Evolutionary conservation across 1,284 basidiomycete species (phyloP).

Genomic region (Porodaedalea pini): DNA sequence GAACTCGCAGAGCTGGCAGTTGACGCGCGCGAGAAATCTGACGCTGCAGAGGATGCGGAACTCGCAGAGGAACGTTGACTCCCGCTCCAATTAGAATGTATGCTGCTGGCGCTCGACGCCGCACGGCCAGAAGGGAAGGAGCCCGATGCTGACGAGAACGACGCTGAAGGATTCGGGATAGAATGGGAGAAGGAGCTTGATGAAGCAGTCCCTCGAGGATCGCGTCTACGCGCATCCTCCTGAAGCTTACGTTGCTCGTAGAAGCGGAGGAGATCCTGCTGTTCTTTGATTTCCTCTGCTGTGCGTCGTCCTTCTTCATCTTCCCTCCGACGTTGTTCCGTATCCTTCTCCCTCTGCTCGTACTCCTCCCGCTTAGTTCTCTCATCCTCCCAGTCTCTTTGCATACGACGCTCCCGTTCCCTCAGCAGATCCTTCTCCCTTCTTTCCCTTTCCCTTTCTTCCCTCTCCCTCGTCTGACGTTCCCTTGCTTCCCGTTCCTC

Average conservation of each 20-base stretch:
- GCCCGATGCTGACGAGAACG: constrained; percentile 11
- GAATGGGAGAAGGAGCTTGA: constrained; percentile 26
- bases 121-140: constrained; percentile 12
- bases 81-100: constrained; percentile 7
- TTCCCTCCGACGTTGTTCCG: not conserved
- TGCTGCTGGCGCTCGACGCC: constrained; percentile 9
- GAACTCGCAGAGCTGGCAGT: constrained; percentile 16
- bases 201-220: constrained; percentile 22
- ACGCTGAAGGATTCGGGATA: constrained; percentile 2
- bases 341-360: no score
- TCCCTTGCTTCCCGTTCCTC: not conserved
- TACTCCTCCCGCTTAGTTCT: not conserved
- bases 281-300: constrained; percentile 17
- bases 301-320: constrained; percentile 6
- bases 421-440: constrained; percentile 15
- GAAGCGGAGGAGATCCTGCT: constrained; percentile 27
- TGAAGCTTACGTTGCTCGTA: constrained; percentile 28
- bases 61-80: constrained; percentile 17
- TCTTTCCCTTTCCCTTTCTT: constrained; percentile 14
- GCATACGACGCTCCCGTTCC: constrained; percentile 1
- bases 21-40: constrained; percentile 17
- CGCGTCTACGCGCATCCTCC: constrained; percentile 28
- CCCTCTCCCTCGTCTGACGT: constrained; percentile 1
- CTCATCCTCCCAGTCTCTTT: constrained; percentile 8
- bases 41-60: constrained; percentile 16